phyloP scores from a whole-genome alignment of 1,284 basidiomycete genomes.

The Apiotrichum domesticum region DNA sequence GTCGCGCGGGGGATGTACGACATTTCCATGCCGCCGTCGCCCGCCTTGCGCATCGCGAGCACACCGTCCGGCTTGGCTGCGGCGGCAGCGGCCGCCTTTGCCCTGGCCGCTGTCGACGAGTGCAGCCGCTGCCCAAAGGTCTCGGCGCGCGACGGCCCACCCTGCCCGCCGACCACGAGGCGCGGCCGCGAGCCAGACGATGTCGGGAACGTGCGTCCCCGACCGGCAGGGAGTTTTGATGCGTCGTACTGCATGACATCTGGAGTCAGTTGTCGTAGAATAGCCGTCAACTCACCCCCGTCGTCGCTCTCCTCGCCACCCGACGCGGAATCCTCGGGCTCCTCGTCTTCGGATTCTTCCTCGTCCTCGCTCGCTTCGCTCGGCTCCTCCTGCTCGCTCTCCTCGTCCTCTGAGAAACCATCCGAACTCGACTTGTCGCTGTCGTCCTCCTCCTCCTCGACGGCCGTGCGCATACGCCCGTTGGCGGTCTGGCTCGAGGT shows the following conservation, averaged over 20 bases:
- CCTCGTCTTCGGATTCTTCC: slow-evolving; percentile 50
- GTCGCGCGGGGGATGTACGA: slow-evolving; percentile 47
- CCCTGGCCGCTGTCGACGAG: slow-evolving; percentile 9
- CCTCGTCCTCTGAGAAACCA: slow-evolving; percentile 50
- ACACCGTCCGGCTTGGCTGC: slow-evolving; percentile 29
- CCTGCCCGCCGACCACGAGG: slow-evolving; percentile 29
- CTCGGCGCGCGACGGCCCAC: slow-evolving; percentile 17
- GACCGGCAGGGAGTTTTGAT: slow-evolving; percentile 49
- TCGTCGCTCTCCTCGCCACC: slow-evolving; percentile 55
- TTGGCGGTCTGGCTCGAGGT: slow-evolving; percentile 48
- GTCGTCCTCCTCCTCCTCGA: slow-evolving; percentile 83
- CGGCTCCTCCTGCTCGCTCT: slow-evolving; percentile 29
- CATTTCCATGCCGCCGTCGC: slow-evolving; percentile 52
- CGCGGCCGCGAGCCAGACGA: slow-evolving; percentile 24
- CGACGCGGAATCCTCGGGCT: slow-evolving; percentile 51
- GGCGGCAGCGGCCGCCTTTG: slow-evolving; percentile 7
- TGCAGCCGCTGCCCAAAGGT: slow-evolving; percentile 46
- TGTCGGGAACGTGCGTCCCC: slow-evolving; percentile 19
- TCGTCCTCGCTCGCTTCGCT: slow-evolving; percentile 35
- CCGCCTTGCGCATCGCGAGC: slow-evolving; percentile 37
- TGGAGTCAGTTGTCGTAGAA: slow-evolving; percentile 2
- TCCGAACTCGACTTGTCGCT: slow-evolving; percentile 73
- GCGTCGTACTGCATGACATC: slow-evolving; percentile 44
- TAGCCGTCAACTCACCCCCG: slow-evolving; percentile 23
- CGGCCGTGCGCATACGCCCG: slow-evolving; percentile 60